Evolutionary conservation across 2,329 filamentous ascomycete species (phyloP).

Genomic region (Aspergillus jensenii): DNA sequence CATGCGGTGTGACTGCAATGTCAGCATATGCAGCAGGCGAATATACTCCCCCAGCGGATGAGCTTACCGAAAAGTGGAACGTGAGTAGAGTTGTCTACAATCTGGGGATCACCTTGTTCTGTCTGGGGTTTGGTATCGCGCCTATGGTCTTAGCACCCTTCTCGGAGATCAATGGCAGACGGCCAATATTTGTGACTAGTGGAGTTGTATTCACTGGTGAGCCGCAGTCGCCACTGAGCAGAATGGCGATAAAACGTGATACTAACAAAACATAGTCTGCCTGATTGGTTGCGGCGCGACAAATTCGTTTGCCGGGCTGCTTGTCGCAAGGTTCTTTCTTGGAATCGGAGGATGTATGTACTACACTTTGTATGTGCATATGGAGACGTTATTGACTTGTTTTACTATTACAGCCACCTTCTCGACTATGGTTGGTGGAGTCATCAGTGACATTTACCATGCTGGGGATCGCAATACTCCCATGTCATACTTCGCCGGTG

Average conservation of each 20-base stretch:
- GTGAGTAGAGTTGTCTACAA: conserved; percentile 62
- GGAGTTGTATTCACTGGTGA: conserved; percentile 65
- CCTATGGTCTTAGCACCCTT: conserved; percentile 85
- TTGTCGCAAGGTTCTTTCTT: conserved; percentile 70
- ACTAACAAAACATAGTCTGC: conserved; percentile 43
- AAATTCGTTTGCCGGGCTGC: conserved; percentile 66
- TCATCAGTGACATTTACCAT: conserved; percentile 82
- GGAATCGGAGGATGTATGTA: conserved; percentile 69
- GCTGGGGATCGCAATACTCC: conserved; percentile 78
- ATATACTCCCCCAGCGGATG: conserved; percentile 68
- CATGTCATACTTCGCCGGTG: conserved; percentile 82
- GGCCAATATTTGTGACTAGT: conserved; percentile 73
- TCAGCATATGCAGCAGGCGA: conserved; percentile 77
- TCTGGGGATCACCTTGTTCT: conserved; percentile 77
- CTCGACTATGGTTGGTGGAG: conserved; percentile 85
- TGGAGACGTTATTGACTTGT: neutral
- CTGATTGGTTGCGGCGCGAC: conserved; percentile 73
- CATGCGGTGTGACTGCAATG: conserved; percentile 70
- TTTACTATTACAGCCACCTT: conserved; percentile 55
- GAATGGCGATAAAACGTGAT: neutral
- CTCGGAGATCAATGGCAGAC: conserved; percentile 79
- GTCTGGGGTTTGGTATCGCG: conserved; percentile 73
- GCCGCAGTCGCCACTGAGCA: neutral
- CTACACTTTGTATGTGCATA: neutral
- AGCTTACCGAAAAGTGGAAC: conserved; percentile 66